Evolutionary conservation across 345 rosid species (phyloP).

Genomic region (Euphorbia tirucalli): DNA sequence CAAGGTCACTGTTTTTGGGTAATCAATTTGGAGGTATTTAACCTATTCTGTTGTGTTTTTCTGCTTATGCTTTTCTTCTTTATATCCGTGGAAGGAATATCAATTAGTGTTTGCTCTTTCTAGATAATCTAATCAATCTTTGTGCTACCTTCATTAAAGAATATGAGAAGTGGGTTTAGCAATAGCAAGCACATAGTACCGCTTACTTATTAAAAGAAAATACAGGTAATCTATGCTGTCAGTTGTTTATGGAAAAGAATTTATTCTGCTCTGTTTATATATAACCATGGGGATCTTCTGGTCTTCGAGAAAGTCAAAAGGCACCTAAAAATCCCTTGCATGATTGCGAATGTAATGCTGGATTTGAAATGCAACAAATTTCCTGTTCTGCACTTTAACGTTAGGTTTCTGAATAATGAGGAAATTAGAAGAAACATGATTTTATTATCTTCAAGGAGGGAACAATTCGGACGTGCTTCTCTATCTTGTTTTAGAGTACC

Average conservation of each 20-base stretch:
- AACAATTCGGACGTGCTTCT: not conserved
- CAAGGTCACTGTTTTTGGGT: conserved; percentile 76
- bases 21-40: conserved; percentile 65
- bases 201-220: not conserved
- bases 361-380: not conserved
- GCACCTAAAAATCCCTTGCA: not conserved
- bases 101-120: not conserved
- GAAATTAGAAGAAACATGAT: not conserved
- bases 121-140: not conserved
- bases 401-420: not conserved
- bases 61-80: not conserved
- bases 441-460: conserved; percentile 65
- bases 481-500: not conserved
- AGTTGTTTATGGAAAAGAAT: not conserved
- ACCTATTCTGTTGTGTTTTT: not conserved
- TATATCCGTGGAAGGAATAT: not conserved
- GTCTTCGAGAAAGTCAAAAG: not conserved
- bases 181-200: not conserved
- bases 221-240: not conserved
- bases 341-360: not conserved
- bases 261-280: not conserved
- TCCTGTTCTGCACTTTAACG: not conserved
- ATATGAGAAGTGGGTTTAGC: not conserved
- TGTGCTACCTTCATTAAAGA: not conserved
- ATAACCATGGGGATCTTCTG: not conserved